Base-by-base conservation (phyloP, 164 flowering plant genomes). In the Aristolochia contorta region DNA sequence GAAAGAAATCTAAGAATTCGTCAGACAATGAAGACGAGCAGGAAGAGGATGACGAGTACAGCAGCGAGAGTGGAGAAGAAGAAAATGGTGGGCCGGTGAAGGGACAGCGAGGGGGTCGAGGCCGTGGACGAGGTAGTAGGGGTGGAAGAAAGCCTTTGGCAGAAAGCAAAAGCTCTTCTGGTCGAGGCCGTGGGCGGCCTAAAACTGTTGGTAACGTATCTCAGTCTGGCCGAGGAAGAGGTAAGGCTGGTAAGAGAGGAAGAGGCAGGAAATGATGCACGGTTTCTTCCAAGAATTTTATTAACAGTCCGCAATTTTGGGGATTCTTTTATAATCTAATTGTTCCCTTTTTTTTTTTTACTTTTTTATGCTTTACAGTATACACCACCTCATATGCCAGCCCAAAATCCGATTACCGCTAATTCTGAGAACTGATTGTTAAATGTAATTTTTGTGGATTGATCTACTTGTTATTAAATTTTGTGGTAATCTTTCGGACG, bases 1-100 rank as follows among this genome's bases (percentile, higher is more conserved):
- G 89, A 73, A 89, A 86, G 75, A 80, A 79, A 46, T 54, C 82
- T 1, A 74, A 77, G 24, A 76, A 74, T 30, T 72, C 72, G 18
- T 82, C 94, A 0, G 91, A 84, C 4, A 76, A 85, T 0, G 91
- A 84, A 62, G 84, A 79, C 5, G 91, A 84, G 19, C 82, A 55
- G 21, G 55, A 64, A 48, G 72, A 67, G 21, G 83, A 52, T 20
- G 55, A 64, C 50, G 72, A 67, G 45, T 73, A 65, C 15, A 62
- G 64, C 45, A 67, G 66, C 18, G 74, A 47, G 16, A 65, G 68
- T 48, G 82, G 75, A 2, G 79, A 72, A 49, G 75, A 77, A 58
- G 73, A 57, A 5, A 83, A 87, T 60, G 95, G 87, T 16, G 12
- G 57, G 59, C 58, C 62, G 33, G 64, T 55, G 6, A 76, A 66